Evolutionary conservation across 1,284 basidiomycete species (phyloP), one percentile per base, ranked within the genome.

Genomic region (Cronartium quercuum): DNA sequence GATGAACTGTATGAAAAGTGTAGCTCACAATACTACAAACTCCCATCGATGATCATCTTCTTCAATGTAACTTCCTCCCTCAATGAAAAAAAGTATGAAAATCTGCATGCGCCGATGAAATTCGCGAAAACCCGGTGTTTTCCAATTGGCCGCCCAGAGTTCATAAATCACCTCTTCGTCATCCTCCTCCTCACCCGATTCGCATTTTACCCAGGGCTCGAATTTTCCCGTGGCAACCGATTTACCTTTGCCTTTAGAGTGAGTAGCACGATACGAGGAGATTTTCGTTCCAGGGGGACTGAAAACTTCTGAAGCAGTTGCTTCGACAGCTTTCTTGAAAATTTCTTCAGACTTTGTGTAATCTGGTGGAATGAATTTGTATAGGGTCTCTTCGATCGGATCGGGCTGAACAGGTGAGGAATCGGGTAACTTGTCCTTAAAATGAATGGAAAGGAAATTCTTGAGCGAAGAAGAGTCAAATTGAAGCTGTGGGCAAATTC

Each of bases 71-170:
- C 90, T 92, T 6, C 93, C 94, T 6, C 88, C 96, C 81, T 98
- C 95, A 80, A 98, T 95, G 83, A 92, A 98, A 7, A 98, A 84
- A 57, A 96, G 83, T 75, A 96, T 91, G 81, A 97, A 97, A 69
- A 97, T 82, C 83, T 98, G 95, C 90, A 96, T 96, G 70, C 88
- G 85, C n/a, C 90, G 86, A 80, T 97, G 95, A 79, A 92, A 94
- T 82, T 95, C 92, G 79, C 86, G 86, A 83, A 97, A 98, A 3
- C 92, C 94, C 4, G 91, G 88, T 0, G 93, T 92, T 76, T 88
- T 83, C 88, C 92, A 95, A 6, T 88, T 94, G 34, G 88, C 82
- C 91, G 92, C 80, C 63, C 78, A 71, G 18, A 77, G 73, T 75
- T 80, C 79, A 74, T 77, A 76, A 24, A 76, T 42, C n/a, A 78